Conservation (phyloP, 805 yeast species). For the Saccharomyces jurei region DNA sequence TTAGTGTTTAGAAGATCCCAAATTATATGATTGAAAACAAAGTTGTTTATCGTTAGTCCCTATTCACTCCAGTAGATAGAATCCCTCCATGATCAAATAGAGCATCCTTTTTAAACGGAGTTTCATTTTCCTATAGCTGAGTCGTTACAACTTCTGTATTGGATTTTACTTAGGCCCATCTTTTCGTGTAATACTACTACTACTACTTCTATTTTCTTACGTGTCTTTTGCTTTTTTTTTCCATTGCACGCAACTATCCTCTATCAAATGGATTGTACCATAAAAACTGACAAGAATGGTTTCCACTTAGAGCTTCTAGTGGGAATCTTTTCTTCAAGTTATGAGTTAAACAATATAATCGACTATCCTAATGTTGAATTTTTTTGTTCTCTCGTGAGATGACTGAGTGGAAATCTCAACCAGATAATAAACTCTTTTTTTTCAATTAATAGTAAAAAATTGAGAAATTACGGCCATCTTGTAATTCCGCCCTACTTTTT, state of each 20-base stretch:
- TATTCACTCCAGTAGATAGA: not conserved
- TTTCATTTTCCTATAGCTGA: not conserved
- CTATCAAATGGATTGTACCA: not conserved
- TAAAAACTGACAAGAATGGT: not conserved
- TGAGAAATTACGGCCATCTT: not conserved
- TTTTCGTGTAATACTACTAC: not conserved
- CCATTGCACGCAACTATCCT: not conserved
- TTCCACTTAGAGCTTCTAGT: not conserved
- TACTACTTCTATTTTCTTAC: not conserved
- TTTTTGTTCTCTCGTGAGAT: not conserved
- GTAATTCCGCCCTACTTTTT: not conserved
- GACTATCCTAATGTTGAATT: not conserved
- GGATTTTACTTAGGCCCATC: not conserved
- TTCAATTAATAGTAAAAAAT: too few species aligned
- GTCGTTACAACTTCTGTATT: not conserved
- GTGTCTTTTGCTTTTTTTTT: not conserved
- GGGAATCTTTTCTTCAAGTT: not conserved
- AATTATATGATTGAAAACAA: not conserved
- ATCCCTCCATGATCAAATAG: not conserved
- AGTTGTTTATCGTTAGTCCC: not conserved
- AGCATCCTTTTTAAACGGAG: not conserved
- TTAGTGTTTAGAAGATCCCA: not conserved
- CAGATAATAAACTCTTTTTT: not conserved
- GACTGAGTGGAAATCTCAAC: not conserved
- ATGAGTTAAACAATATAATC: not conserved